Evolutionary conservation across 345 rosid genomes (phyloP), one percentile per base, ranked within the genome.

Genomic region (Eutrema yunnanense): DNA sequence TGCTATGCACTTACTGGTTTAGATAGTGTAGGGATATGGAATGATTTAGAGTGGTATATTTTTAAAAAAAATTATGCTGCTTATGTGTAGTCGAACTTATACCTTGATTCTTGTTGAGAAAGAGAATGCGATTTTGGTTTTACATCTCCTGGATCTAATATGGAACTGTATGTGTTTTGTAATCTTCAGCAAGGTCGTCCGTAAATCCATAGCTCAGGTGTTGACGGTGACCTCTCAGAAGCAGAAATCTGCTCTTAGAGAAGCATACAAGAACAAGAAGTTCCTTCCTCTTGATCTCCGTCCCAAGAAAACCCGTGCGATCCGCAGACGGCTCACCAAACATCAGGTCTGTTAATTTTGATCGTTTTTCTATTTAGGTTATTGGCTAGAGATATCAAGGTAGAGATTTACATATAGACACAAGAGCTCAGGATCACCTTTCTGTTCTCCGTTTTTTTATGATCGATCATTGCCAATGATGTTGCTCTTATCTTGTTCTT

Each of bases 271-370:
- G 89, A 88, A 90, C 32, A 93, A 90, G 82, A 93, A 87, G 78
- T 81, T 80, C n/a, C 72, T 90, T 79, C 98, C 98, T 2, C 98
- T 93, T n/a, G 98, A 93, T 78, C 84, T 93, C 27, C 98, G 98
- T 65, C 98, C 97, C 75, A 93, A 93, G 92, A 93, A 93, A 79
- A 93, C 98, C 65, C 78, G 98, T 40, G 97, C 98, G 27, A 93
- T 93, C 62, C 87, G 98, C 19, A 85, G 98, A 59, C 83, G 86
- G 63, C 97, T 93, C 43, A 88, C 98, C 69, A 93, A 90, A 77
- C 89, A 88, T 62, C 98, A 93, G 97, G 98, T 93, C 7, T 51
- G 36, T 33, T 14, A 0, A 0, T 49, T 10, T 3, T 32, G 2
- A 0, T 13, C 6, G 29, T 30, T 43, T 22, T 47, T n/a, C 3